A percentile compares a stretch with the other conserved stretches of the same genome.
Conservation (phyloP, 108 stramenopile species). For the Cyclotella kingstonii region DNA sequence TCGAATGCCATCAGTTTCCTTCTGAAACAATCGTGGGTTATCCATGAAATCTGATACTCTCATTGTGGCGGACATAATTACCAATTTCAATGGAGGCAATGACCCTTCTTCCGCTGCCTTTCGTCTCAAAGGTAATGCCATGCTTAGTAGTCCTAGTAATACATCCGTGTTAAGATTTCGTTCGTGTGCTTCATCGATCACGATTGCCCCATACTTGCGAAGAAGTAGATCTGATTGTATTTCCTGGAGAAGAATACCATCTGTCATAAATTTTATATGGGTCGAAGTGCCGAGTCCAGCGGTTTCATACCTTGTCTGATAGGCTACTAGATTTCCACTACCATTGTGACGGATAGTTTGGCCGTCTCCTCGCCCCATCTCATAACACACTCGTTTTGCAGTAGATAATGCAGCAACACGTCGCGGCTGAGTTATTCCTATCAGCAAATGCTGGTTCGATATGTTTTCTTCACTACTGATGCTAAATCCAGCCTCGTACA, state of each 20-base stretch:
- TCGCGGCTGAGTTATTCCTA: slow-evolving; percentile 92
- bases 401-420: slow-evolving; percentile 97
- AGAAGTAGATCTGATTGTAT: slow-evolving; percentile 91
- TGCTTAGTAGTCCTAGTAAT: slow-evolving; percentile 90
- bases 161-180: slow-evolving; percentile 92
- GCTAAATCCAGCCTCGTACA: slow-evolving; percentile 93
- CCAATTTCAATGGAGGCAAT: slow-evolving; percentile 86
- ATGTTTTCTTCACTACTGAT: slow-evolving; percentile 2
- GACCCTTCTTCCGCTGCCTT: slow-evolving; percentile 67
- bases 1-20: slow-evolving; percentile 3
- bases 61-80: slow-evolving; percentile 98
- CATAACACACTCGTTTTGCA: slow-evolving; percentile 93
- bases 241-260: slow-evolving; percentile 96
- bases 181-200: slow-evolving; percentile 96
- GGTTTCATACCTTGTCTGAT: slow-evolving; percentile 94
- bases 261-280: slow-evolving; percentile 97
- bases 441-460: slow-evolving; percentile 39
- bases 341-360: slow-evolving; percentile 46
- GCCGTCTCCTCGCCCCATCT: slow-evolving; percentile 88
- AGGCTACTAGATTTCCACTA: slow-evolving; percentile 81
- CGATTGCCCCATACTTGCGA: slow-evolving; percentile 86
- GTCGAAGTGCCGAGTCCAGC: slow-evolving; percentile 79
- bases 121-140: slow-evolving; percentile 80
- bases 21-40: slow-evolving; percentile 82
- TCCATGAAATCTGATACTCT: slow-evolving; percentile 92